Conservation (phyloP, 1,284 basidiomycete genomes). For the Irpex sp. region DNA sequence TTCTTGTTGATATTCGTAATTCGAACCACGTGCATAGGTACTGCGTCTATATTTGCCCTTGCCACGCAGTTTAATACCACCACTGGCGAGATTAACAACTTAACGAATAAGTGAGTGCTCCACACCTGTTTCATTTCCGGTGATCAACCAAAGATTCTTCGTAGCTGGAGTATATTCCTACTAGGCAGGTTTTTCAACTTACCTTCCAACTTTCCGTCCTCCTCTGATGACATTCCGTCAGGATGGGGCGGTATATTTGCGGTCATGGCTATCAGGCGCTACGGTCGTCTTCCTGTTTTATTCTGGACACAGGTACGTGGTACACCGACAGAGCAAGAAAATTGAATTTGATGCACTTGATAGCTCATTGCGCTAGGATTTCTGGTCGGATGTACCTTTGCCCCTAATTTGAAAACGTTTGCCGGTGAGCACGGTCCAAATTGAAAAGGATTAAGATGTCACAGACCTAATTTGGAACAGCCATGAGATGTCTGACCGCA, state of each 20-base stretch:
- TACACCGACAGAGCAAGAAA: neutral
- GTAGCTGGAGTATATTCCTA: slow-evolving; percentile 70
- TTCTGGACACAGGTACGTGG: slow-evolving; percentile 56
- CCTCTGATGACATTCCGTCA: slow-evolving; percentile 13
- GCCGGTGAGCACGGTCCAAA: slow-evolving; percentile 33
- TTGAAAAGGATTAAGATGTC: too few relatives aligned
- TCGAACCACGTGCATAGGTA: slow-evolving; percentile 33
- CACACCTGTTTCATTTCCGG: slow-evolving; percentile 1
- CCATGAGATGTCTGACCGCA: slow-evolving; percentile 43
- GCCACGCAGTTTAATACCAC: slow-evolving; percentile 57
- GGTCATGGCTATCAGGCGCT: slow-evolving; percentile 57
- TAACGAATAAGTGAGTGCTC: slow-evolving; percentile 51
- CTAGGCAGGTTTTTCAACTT: slow-evolving; percentile 34
- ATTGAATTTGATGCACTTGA: too few relatives aligned
- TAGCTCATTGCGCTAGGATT: slow-evolving; percentile 47
- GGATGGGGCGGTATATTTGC: slow-evolving; percentile 61
- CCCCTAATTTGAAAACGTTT: slow-evolving; percentile 50
- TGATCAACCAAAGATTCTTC: neutral
- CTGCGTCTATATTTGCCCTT: slow-evolving; percentile 56
- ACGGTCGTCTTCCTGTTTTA: slow-evolving; percentile 56
- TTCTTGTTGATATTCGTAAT: neutral
- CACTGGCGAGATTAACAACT: slow-evolving; percentile 55
- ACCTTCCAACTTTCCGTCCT: neutral
- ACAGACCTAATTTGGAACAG: too few relatives aligned
- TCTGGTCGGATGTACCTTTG: slow-evolving; percentile 49